Evolutionary conservation across 768 basidiomycete genomes (phyloP).

Genomic region (Hericium erinaceus): DNA sequence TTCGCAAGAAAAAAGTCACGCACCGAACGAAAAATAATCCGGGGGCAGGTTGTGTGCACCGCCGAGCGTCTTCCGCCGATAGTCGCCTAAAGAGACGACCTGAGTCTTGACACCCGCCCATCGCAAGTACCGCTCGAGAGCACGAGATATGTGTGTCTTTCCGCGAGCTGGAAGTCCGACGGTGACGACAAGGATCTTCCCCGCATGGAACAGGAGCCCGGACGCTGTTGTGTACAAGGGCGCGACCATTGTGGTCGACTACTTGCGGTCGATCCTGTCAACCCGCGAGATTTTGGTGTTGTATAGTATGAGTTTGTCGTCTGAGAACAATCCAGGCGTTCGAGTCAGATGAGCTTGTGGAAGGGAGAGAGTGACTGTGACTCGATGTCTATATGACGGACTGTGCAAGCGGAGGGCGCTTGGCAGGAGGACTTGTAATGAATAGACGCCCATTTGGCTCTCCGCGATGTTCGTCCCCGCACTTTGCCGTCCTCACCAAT

Average conservation of each 20-base stretch:
- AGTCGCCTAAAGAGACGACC: slow-evolving; percentile 93
- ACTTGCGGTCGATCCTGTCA: background rate
- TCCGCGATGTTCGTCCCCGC: no score
- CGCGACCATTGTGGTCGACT: slow-evolving; percentile 58
- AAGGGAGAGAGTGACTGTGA: no score
- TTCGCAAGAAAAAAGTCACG: slow-evolving; percentile 15
- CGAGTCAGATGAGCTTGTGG: no score
- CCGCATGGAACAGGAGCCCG: slow-evolving; percentile 82
- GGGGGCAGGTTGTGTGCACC: slow-evolving; percentile 79
- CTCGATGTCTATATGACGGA: no score
- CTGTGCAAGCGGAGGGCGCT: no score
- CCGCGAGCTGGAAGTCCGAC: slow-evolving; percentile 92
- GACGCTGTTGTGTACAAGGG: slow-evolving; percentile 91
- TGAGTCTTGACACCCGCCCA: slow-evolving; percentile 98
- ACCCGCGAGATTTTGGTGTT: background rate
- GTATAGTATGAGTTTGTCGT: background rate
- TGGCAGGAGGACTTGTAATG: no score
- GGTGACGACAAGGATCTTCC: slow-evolving; percentile 89
- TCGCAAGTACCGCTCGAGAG: slow-evolving; percentile 92
- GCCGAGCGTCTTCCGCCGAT: slow-evolving; percentile 83
- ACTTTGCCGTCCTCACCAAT: no score
- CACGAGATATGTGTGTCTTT: slow-evolving; percentile 93
- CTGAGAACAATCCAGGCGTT: background rate
- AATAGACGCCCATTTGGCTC: no score
- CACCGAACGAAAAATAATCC: slow-evolving; percentile 87